Evolutionary conservation across 805 yeast species (phyloP), one percentile per base, ranked within the genome.

Genomic region (Saccharomycopsis vini): DNA sequence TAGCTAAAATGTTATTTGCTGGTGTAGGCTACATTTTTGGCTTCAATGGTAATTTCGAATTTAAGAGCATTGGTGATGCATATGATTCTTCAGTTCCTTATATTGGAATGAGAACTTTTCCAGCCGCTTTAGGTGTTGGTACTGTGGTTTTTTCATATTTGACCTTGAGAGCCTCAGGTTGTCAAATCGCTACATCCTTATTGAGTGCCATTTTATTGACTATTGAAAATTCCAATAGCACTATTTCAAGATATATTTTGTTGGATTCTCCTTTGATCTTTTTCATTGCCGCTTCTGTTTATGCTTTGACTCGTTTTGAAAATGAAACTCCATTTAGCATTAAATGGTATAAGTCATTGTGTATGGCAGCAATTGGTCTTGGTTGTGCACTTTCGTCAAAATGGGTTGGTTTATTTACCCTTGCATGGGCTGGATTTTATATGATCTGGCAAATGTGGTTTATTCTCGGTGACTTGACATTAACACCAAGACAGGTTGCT

Each of bases 351-450:
- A 77, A 71, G 56, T 62, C 77, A n/a, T 62, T 84, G 52, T 22
- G 77, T 23, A 69, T 79, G n/a, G 70, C 85, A 35, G 84, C 83
- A 52, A 58, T 79, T 42, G 77, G 78, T n/a, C 63, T 83, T 46
- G 94, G 92, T 42, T 66, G 82, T 46, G 82, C 92, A 3, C 63
- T 78, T 18, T 73, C 83, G 20, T 76, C 89, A 26, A 84, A 84
- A 62, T 83, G 92, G 92, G 92, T 83, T 37, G 94, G 94, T 50
- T 63, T 83, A 32, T 47, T 47, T 36, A 84, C 94, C 16, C 58
- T 84, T 45, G 81, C 81, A 3, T 84, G 90, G 90, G 72, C 78
- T 47, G 94, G 92, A 42, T 42, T 70, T 2, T 59, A 72, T 46
- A 80, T 82, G 56, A 58, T 72, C 15, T 66, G 72, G 59, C 81